Conservation (phyloP, 495 filamentous ascomycete genomes). For the Penicillium bovifimosum region DNA sequence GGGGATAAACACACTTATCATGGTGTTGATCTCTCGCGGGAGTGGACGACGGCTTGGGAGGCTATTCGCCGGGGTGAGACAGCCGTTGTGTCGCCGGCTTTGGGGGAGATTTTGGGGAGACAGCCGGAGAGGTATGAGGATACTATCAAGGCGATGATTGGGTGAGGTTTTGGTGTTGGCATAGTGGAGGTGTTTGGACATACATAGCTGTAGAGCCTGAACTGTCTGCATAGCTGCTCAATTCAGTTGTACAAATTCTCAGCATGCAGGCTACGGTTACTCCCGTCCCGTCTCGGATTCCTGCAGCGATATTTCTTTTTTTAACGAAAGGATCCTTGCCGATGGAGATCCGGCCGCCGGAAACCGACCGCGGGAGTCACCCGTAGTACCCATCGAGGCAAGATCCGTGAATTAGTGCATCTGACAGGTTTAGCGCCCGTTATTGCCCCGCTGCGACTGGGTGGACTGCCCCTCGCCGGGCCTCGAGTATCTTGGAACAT, state of each 20-base stretch:
- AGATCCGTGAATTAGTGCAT: conserved; percentile 6
- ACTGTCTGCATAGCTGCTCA: too few species aligned
- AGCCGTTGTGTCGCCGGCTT: conserved; percentile 25
- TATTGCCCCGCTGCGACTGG: conserved; percentile 5
- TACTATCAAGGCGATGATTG: conserved; percentile 18
- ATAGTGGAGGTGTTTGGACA: too few species aligned
- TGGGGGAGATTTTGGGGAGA: conserved; percentile 35
- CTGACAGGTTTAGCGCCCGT: conserved; percentile 3
- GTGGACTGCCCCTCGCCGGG: conserved; percentile 14
- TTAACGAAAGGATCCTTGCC: not conserved
- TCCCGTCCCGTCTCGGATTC: too few species aligned
- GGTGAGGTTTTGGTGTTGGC: not conserved
- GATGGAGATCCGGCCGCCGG: conserved; percentile 10
- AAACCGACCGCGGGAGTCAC: not conserved
- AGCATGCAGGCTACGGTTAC: too few species aligned
- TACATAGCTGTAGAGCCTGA: too few species aligned
- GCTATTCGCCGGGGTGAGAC: conserved; percentile 40
- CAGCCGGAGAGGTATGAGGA: conserved; percentile 33
- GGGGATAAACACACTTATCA: conserved; percentile 27
- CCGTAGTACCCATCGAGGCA: not conserved
- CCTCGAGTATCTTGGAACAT: not conserved
- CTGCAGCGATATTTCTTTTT: not conserved
- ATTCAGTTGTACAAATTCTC: too few species aligned
- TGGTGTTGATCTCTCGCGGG: conserved; percentile 20
- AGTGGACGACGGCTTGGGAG: conserved; percentile 41